A percentile compares a stretch with the other conserved stretches of the same genome.
Evolutionary conservation across 2,329 filamentous ascomycete genomes (phyloP).

Genomic region (Cryphonectria carpinicola): DNA sequence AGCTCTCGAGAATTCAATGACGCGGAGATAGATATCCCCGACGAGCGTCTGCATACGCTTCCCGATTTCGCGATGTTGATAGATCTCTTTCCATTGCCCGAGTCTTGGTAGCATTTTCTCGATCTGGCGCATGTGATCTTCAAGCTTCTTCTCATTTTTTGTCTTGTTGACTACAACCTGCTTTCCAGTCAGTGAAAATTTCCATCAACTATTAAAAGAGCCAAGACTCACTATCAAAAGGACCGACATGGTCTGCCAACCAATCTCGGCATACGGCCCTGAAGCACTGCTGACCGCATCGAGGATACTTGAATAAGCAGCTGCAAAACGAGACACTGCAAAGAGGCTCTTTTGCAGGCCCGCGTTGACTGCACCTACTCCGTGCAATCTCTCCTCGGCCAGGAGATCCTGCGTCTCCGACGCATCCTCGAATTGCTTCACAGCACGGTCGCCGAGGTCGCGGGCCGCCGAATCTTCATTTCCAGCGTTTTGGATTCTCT

Average conservation of each 20-base stretch:
- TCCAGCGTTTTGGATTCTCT: conserved; percentile 7
- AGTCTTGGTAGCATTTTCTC: conserved; percentile 31
- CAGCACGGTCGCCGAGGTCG: background rate
- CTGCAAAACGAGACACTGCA: conserved; percentile 12
- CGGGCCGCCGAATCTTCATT: background rate
- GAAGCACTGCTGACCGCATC: conserved; percentile 15
- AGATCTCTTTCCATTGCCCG: conserved; percentile 30
- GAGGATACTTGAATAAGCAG: conserved; percentile 13
- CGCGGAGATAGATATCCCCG: background rate
- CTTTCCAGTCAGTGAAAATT: background rate
- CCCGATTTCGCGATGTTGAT: conserved; percentile 28
- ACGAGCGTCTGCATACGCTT: conserved; percentile 22
- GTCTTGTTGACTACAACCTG: conserved; percentile 16
- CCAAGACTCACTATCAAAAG: conserved; percentile 11
- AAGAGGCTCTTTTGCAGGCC: background rate
- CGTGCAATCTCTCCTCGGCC: background rate
- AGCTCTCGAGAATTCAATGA: conserved; percentile 27
- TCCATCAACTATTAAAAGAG: no score
- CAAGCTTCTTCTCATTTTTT: conserved; percentile 7
- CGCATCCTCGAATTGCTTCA: conserved; percentile 8
- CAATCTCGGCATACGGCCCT: conserved; percentile 12
- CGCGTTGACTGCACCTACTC: background rate
- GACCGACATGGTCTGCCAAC: conserved; percentile 15
- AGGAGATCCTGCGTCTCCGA: background rate
- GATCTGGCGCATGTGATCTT: conserved; percentile 9